phyloP scores from a whole-genome alignment of 306 rosid species.

The Dalbergia cultrata region DNA sequence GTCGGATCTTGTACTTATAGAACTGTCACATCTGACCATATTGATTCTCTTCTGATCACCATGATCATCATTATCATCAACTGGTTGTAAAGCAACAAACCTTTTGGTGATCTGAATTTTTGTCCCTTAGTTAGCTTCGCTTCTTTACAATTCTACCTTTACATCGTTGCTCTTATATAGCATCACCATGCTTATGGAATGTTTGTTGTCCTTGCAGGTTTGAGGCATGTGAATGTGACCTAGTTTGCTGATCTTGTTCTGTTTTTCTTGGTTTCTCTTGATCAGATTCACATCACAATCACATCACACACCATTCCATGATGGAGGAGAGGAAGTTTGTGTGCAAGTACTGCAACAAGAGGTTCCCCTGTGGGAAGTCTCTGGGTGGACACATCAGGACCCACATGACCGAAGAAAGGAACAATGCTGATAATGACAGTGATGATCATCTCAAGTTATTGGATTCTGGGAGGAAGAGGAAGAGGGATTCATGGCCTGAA shows the following conservation, averaged over 20 bases:
- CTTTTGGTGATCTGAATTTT: constrained; percentile 59
- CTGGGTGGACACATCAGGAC: constrained; percentile 86
- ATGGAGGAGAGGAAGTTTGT: constrained; percentile 64
- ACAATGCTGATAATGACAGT: neutral
- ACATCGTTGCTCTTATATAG: neutral
- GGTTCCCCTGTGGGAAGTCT: constrained; percentile 78
- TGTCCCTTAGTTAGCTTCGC: constrained; percentile 26
- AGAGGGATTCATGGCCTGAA: constrained; percentile 56
- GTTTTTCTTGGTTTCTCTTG: constrained; percentile 38
- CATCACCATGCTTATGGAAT: constrained; percentile 6
- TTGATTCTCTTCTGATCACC: constrained; percentile 56
- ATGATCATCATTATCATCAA: constrained; percentile 1
- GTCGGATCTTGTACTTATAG: constrained; percentile 86
- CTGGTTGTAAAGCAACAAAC: constrained; percentile 47
- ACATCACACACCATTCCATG: neutral
- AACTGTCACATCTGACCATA: constrained; percentile 76
- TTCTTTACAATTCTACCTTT: neutral
- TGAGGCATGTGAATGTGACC: constrained; percentile 40
- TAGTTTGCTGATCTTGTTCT: constrained; percentile 37
- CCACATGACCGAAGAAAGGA: constrained; percentile 61
- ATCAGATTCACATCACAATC: constrained; percentile 31
- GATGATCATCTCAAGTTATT: constrained; percentile 47
- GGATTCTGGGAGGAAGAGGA: constrained; percentile 48
- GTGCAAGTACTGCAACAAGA: constrained; percentile 77
- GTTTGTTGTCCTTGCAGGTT: constrained; percentile 27